These are phyloP conservation scores for Trichomonas tenax DNA, from an alignment of 208 protist genomes.

Conservation along the genomic window DNA sequence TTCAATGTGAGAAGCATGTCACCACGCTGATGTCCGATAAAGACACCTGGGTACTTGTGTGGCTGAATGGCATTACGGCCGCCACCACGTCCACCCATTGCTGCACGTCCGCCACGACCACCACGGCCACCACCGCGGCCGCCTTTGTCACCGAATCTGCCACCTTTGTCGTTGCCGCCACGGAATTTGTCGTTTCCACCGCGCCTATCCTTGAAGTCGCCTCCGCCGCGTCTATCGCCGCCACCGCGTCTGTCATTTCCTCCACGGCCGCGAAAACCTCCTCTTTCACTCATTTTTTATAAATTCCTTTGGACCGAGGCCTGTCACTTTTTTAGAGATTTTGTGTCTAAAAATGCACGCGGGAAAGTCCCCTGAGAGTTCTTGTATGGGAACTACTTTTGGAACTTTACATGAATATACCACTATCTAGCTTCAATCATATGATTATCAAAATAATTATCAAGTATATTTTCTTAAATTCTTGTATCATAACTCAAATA, in stretches of 20 bases:
- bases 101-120: constrained; percentile 42
- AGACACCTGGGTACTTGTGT: constrained; percentile 88
- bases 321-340: background rate
- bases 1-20: constrained; percentile 91
- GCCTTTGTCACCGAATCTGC: background rate
- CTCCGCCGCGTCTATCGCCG: constrained; percentile 22
- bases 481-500: too few relatives aligned
- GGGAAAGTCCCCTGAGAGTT: too few relatives aligned
- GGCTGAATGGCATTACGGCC: constrained; percentile 86
- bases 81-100: constrained; percentile 47
- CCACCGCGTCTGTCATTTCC: background rate
- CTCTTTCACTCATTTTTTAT: background rate
- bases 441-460: too few relatives aligned
- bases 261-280: background rate
- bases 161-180: constrained; percentile 39
- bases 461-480: too few relatives aligned
- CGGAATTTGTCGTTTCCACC: constrained; percentile 41
- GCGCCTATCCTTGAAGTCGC: constrained; percentile 35
- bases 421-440: too few relatives aligned
- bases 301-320: background rate
- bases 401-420: too few relatives aligned
- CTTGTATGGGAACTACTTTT: too few relatives aligned
- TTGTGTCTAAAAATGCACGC: too few relatives aligned
- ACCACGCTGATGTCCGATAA: constrained; percentile 90
- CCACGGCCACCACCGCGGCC: background rate